Evolutionary conservation across 1,284 basidiomycete species (phyloP).

Genomic region (Singerocomus rubriflavus): DNA sequence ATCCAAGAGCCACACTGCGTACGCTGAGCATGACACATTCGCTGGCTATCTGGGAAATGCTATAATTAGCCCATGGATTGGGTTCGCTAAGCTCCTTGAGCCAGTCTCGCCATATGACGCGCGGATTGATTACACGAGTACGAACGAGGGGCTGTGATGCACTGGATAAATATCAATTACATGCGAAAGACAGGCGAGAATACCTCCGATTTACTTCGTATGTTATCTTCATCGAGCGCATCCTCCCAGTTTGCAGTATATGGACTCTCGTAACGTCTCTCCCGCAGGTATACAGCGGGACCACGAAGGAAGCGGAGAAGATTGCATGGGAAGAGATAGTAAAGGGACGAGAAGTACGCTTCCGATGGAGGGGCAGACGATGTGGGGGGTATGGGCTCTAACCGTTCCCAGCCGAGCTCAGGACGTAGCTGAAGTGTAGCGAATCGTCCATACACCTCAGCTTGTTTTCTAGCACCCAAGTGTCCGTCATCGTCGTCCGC

Average conservation of each 20-base stretch:
- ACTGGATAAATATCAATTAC: slow-evolving; percentile 5
- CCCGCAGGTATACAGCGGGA: slow-evolving; percentile 61
- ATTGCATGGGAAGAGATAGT: slow-evolving; percentile 88
- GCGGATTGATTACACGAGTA: slow-evolving; percentile 72
- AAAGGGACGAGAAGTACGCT: slow-evolving; percentile 73
- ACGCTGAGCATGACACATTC: slow-evolving; percentile 72
- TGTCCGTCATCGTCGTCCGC: slow-evolving; percentile 38
- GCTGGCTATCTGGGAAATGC: slow-evolving; percentile 63
- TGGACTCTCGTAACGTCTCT: slow-evolving; percentile 48
- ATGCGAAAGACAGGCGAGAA: not conserved
- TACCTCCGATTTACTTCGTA: slow-evolving; percentile 68
- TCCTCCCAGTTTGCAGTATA: slow-evolving; percentile 63
- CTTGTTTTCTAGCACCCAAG: slow-evolving; percentile 35
- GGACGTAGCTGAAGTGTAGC: slow-evolving; percentile 42
- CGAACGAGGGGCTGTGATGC: slow-evolving; percentile 58
- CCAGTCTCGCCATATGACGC: slow-evolving; percentile 65
- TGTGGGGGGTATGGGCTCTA: slow-evolving; percentile 55
- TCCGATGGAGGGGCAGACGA: slow-evolving; percentile 54
- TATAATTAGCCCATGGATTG: slow-evolving; percentile 66
- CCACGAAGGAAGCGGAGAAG: slow-evolving; percentile 69
- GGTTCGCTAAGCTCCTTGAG: slow-evolving; percentile 59
- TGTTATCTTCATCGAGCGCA: slow-evolving; percentile 65
- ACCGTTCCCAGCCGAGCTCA: slow-evolving; percentile 61
- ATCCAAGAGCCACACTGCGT: slow-evolving; percentile 49
- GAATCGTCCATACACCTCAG: slow-evolving; percentile 22